Percentiles rank a stretch among this genome's conserved stretches.
Evolutionary conservation across 2,329 filamentous ascomycete species (phyloP).

Genomic region (Sporothrix dimorphospora): DNA sequence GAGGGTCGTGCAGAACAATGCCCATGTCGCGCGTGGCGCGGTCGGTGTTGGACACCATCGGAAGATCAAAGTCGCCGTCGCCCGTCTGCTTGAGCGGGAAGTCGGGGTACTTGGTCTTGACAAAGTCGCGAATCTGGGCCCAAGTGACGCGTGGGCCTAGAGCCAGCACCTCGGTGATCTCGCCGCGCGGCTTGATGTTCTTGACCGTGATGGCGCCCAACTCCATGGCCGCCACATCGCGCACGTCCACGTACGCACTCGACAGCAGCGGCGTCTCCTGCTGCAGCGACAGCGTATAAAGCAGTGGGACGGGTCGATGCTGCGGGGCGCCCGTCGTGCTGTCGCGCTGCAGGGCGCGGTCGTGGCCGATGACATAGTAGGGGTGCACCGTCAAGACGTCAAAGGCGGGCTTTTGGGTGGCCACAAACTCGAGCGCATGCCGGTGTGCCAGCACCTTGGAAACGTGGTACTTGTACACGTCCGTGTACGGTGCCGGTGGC

Average conservation of each 20-base stretch:
- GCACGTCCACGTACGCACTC: conserved; percentile 29
- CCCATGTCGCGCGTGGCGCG: neutral
- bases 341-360: conserved; percentile 8
- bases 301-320: conserved; percentile 10
- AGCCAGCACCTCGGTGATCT: conserved; percentile 12
- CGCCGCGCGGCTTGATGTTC: conserved; percentile 3
- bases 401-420: conserved; percentile 26
- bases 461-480: conserved; percentile 38
- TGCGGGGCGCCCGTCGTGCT: neutral
- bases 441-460: conserved; percentile 35
- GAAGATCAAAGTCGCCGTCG: neutral
- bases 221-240: conserved; percentile 26
- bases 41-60: neutral
- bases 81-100: conserved; percentile 2
- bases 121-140: neutral
- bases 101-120: neutral
- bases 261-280: conserved; percentile 8
- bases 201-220: neutral
- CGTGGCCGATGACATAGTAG: conserved; percentile 29
- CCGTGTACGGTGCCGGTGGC: conserved; percentile 37
- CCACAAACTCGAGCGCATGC: conserved; percentile 27
- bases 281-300: conserved; percentile 18
- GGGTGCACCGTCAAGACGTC: conserved; percentile 29
- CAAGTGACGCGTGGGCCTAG: conserved; percentile 13
- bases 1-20: neutral